Percentiles rank a stretch among this genome's conserved stretches.
phyloP scores from a whole-genome alignment of 1,284 basidiomycete genomes.

The Rhodotorula sp. region DNA sequence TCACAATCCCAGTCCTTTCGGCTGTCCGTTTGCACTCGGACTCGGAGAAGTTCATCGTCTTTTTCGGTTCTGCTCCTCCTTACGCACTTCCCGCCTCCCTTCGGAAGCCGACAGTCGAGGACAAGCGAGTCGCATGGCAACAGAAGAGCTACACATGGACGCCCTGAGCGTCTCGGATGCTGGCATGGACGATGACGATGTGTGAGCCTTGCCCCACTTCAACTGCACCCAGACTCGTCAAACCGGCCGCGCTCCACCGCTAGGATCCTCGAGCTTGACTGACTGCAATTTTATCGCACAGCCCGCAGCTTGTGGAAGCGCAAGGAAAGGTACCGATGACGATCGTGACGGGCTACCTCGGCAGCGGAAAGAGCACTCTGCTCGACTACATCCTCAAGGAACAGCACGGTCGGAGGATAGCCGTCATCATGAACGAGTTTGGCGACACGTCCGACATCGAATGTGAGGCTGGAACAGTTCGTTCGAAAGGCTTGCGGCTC shows the following conservation, averaged over 20 bases:
- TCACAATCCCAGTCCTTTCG: too few species aligned
- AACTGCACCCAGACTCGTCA: background rate
- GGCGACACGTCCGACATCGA: slow-evolving; percentile 61
- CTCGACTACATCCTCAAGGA: slow-evolving; percentile 81
- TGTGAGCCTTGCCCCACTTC: slow-evolving; percentile 6
- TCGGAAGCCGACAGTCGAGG: background rate
- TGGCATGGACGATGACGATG: slow-evolving; percentile 1
- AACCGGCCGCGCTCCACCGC: too few species aligned
- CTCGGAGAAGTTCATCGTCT: too few species aligned
- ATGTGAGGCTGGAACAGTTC: slow-evolving; percentile 42
- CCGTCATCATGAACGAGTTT: slow-evolving; percentile 96
- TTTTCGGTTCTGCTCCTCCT: too few species aligned
- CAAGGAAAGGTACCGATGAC: slow-evolving; percentile 31
- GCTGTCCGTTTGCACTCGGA: too few species aligned
- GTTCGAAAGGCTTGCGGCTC: background rate
- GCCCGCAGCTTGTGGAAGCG: slow-evolving; percentile 22
- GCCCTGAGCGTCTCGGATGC: background rate
- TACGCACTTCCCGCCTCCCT: too few species aligned
- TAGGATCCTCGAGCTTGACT: background rate
- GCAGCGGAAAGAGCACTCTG: slow-evolving; percentile 81
- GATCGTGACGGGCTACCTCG: slow-evolving; percentile 67
- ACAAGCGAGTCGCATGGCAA: background rate
- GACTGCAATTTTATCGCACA: background rate
- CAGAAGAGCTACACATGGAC: background rate
- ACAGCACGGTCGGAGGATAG: slow-evolving; percentile 87